Evolutionary conservation across 2,329 filamentous ascomycete genomes (phyloP).

Genomic region (Colletotrichum sp.): DNA sequence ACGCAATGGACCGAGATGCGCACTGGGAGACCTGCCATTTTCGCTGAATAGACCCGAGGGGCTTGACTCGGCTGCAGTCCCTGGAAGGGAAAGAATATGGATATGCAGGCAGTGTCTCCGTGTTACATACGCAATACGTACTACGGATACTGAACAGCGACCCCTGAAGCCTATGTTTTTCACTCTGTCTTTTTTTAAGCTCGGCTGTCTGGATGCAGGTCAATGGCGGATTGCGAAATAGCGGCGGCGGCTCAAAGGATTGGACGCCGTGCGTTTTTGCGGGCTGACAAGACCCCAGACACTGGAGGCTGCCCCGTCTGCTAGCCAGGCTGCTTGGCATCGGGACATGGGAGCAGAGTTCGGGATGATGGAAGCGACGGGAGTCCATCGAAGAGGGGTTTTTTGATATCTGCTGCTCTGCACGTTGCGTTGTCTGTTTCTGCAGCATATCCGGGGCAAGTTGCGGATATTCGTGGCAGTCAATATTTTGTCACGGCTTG

Average conservation of each 20-base stretch:
- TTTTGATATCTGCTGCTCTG: background rate
- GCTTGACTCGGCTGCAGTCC: constrained; percentile 15
- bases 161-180: constrained; percentile 14
- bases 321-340: constrained; percentile 3
- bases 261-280: background rate
- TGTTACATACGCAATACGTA: background rate
- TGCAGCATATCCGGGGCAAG: background rate
- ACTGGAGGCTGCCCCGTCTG: background rate
- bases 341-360: constrained; percentile 7
- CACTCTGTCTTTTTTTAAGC: constrained; percentile 13
- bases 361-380: constrained; percentile 6
- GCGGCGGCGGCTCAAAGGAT: constrained; percentile 16
- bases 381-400: background rate
- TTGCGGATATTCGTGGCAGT: background rate
- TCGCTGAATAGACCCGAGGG: constrained; percentile 1
- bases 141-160: background rate
- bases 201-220: constrained; percentile 21
- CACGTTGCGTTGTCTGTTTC: background rate
- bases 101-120: background rate
- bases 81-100: background rate
- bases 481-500: background rate
- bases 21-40: background rate
- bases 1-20: background rate
- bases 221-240: constrained; percentile 9
- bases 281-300: constrained; percentile 4